Base-by-base conservation (phyloP, 768 basidiomycete species). In the Mycena pura region DNA sequence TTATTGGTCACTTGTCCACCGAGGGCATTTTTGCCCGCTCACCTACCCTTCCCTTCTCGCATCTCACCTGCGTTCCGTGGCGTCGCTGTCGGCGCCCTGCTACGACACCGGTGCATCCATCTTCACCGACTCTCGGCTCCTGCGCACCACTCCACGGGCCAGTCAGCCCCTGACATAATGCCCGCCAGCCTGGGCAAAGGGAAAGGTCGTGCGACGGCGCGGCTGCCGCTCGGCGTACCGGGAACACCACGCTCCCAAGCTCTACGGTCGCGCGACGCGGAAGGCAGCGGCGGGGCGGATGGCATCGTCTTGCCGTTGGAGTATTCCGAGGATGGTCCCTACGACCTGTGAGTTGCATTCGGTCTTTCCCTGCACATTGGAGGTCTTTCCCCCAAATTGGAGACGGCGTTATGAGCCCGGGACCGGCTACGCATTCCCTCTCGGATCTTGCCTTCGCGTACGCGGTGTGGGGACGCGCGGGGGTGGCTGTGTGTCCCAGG, bases 251-350 rank as follows among this genome's bases (percentile, higher is more conserved):
- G 50, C n/a, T n/a, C n/a, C n/a, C n/a, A n/a, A 36, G 38, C 17
- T 21, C 5, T 63, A 9, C 44, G 9, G 29, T n/a, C 6, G 53
- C 48, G 60, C 11, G 64, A 54, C 41, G 11, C 40, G 13, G 75
- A 80, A 53, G 85, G 86, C 19, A 34, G 66, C 47, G 86, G 85
- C 0, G 85, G 81, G 17, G 50, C 71, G 3, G 81, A 74, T 25
- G 91, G 91, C 5, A 75, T 88, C 25, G 81, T 92, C 13, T 66
- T 92, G 19, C 81, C 80, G 21, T 69, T 91, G 62, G 73, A 85
- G 53, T 74, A 87, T 71, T 76, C 86, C n/a, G 81, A 80, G 2
- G 80, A 76, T 36, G 82, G 82, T 15, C 72, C 80, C 7, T 86
- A 79, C 65, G 82, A 88, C 65, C 80, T 86, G 90, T 91, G 73